phyloP scores from a whole-genome alignment of 352 stramenopile genomes.

The Pythium monospermum region DNA sequence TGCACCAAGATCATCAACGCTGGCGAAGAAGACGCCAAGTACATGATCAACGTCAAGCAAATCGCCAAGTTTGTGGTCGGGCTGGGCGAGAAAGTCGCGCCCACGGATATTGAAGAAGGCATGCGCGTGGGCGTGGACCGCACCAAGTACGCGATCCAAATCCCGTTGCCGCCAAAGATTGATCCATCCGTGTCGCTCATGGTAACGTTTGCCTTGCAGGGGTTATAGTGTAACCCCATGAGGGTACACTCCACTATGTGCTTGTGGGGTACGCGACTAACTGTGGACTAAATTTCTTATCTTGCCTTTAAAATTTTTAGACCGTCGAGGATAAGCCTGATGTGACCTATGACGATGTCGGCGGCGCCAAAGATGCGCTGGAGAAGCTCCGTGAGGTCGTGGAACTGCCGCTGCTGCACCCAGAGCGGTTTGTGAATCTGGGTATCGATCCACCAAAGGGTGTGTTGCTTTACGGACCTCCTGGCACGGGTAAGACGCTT shows the following conservation, averaged over 20 bases:
- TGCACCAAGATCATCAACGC: conserved; percentile 96
- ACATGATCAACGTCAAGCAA: conserved; percentile 99
- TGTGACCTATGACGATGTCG: conserved; percentile 99
- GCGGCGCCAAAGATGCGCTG: conserved; percentile 96
- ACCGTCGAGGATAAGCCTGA: conserved; percentile 99
- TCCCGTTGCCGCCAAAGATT: conserved; percentile 98
- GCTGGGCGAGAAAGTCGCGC: conserved; percentile 97
- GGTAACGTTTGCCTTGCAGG: conserved; percentile 17
- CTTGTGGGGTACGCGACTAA: no score
- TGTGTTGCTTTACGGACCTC: conserved; percentile 97
- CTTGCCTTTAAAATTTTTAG: conserved; percentile 63
- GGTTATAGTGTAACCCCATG: no score
- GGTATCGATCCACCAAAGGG: conserved; percentile 99
- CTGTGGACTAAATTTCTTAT: no score
- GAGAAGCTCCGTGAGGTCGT: conserved; percentile 99
- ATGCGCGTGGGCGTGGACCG: conserved; percentile 99
- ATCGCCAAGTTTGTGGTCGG: conserved; percentile 99
- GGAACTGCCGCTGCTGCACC: conserved; percentile 97
- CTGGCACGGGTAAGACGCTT: conserved; percentile 97
- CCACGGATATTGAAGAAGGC: conserved; percentile 99
- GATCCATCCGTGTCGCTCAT: conserved; percentile 95
- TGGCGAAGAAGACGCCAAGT: conserved; percentile 95
- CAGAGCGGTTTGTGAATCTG: conserved; percentile 98
- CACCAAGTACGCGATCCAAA: conserved; percentile 97
- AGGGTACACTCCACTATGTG: no score